These are phyloP conservation scores for Ustulina deusta DNA, from an alignment of 2,329 filamentous ascomycete genomes.

Conservation along the genomic window DNA sequence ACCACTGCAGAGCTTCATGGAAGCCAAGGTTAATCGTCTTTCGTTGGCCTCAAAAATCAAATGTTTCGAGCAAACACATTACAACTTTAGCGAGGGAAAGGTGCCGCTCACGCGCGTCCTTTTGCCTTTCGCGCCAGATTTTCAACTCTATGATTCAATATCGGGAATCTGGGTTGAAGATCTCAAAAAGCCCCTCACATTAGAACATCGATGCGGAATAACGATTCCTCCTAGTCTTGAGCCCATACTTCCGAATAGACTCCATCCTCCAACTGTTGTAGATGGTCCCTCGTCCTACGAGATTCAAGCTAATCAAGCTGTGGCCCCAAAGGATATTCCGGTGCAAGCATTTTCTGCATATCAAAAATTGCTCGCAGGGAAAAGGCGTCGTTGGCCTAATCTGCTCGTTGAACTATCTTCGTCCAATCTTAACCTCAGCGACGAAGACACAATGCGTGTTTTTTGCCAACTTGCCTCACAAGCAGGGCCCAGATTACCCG, in stretches of 20 bases:
- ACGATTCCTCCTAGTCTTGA: conserved; percentile 39
- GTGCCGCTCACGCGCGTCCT: conserved; percentile 44
- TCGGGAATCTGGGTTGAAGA: conserved; percentile 46
- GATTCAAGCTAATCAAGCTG: conserved; percentile 61
- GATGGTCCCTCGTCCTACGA: conserved; percentile 65
- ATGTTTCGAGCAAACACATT: conserved; percentile 51
- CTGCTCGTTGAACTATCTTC: conserved; percentile 64
- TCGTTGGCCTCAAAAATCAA: conserved; percentile 51
- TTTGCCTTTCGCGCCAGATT: conserved; percentile 47
- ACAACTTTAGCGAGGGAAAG: conserved; percentile 47
- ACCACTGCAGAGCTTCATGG: conserved; percentile 35
- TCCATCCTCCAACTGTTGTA: conserved; percentile 50
- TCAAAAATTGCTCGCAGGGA: conserved; percentile 61
- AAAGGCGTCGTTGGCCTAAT: conserved; percentile 61
- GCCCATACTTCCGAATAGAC: conserved; percentile 30
- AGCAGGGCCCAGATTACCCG: conserved; percentile 60
- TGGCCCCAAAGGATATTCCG: conserved; percentile 60
- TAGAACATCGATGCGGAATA: conserved; percentile 48
- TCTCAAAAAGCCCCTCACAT: conserved; percentile 42
- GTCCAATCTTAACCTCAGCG: conserved; percentile 70
- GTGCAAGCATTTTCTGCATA: conserved; percentile 66
- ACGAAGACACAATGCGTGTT: conserved; percentile 61
- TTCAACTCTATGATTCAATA: conserved; percentile 48
- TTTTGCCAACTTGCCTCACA: conserved; percentile 67
- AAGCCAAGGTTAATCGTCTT: conserved; percentile 27